phyloP scores from a whole-genome alignment of 2,329 filamentous ascomycete species.

The Cytospora leucostoma region DNA sequence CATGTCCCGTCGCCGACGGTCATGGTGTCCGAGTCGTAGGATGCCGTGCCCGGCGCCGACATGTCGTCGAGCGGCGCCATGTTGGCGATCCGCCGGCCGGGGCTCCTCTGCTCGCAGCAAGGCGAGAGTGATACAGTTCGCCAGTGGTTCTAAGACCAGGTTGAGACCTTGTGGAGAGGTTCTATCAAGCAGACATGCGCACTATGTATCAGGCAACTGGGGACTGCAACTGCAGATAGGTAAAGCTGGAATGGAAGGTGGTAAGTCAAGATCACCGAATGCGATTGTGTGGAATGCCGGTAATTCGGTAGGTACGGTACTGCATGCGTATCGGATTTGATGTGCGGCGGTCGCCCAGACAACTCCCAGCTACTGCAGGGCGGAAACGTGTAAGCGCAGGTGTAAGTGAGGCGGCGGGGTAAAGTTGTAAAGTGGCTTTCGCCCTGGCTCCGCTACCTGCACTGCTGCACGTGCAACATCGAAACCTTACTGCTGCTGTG shows the following conservation, averaged over 20 bases:
- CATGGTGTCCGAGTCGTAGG: slow-evolving; percentile 74
- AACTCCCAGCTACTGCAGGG: slow-evolving; percentile 1
- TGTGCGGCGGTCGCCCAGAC: slow-evolving; percentile 3
- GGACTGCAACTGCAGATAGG: slow-evolving; percentile 6
- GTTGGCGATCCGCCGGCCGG: slow-evolving; percentile 43
- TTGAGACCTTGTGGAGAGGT: neutral
- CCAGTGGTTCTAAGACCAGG: neutral
- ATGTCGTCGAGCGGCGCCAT: slow-evolving; percentile 64
- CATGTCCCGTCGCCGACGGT: slow-evolving; percentile 81
- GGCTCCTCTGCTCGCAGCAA: slow-evolving; percentile 17
- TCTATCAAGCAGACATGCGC: neutral
- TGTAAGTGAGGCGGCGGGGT: slow-evolving; percentile 7
- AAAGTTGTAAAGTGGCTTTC: neutral
- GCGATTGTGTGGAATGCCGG: neutral
- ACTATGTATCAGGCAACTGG: neutral
- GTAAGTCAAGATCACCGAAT: slow-evolving; percentile 1
- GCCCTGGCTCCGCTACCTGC: neutral
- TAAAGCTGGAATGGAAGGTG: slow-evolving; percentile 24
- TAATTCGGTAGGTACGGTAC: neutral
- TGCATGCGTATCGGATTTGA: neutral
- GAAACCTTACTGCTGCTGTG: neutral
- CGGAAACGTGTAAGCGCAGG: neutral
- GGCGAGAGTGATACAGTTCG: neutral
- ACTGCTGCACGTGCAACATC: neutral
- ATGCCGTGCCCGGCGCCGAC: slow-evolving; percentile 70